phyloP scores from a whole-genome alignment of 78 protist genomes.

The Pelomyxa schiedti region DNA sequence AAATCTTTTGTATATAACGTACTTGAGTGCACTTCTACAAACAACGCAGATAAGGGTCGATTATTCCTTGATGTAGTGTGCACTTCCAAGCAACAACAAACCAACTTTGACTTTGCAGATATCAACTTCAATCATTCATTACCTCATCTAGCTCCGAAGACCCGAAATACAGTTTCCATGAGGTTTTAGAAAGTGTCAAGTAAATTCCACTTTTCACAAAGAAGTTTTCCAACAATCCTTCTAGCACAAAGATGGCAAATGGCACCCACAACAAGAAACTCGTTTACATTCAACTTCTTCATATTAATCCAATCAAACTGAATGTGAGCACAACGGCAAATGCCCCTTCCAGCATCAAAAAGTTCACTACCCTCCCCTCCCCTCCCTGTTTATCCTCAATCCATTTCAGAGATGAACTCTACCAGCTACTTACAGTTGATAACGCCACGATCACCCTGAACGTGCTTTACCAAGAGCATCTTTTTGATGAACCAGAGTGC shows the following conservation, averaged over 20 bases:
- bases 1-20: neutral
- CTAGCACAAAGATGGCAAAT: neutral
- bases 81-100: neutral
- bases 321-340: conserved; percentile 26
- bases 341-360: conserved; percentile 15
- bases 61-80: too few relatives aligned
- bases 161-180: conserved; percentile 13
- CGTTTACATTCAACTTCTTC: conserved; percentile 42
- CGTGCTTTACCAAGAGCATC: conserved; percentile 54
- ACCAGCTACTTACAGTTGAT: conserved; percentile 30
- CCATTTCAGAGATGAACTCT: neutral
- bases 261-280: neutral
- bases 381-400: too few relatives aligned
- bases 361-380: conserved; percentile 13
- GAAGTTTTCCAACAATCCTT: conserved; percentile 19
- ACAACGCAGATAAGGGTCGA: too few relatives aligned
- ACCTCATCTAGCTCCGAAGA: conserved; percentile 27
- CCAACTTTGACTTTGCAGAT: neutral
- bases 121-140: conserved; percentile 1
- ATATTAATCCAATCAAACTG: conserved; percentile 35
- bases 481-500: conserved; percentile 12
- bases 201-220: conserved; percentile 13
- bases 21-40: too few relatives aligned
- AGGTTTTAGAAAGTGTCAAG: conserved; percentile 25
- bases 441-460: conserved; percentile 43